Base-by-base conservation (phyloP, 306 rosid species). In the Lagenaria siceraria region DNA sequence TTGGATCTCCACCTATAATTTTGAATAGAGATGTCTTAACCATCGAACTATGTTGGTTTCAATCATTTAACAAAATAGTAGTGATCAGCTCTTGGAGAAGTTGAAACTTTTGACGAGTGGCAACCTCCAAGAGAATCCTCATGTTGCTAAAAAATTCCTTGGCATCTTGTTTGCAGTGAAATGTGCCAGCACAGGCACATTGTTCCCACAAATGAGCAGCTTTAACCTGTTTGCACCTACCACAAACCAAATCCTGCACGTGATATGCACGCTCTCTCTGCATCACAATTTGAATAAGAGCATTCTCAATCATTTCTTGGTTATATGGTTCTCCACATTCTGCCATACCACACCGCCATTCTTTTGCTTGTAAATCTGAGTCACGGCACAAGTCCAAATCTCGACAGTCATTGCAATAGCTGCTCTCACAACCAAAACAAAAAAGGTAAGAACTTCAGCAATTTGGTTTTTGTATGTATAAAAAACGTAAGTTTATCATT, bases 251-350 rank as follows among this genome's bases (percentile, higher is more conserved):
- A 82, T 92, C 98, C 75, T 90, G 98, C 78, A 91, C 61, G 79
- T 93, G 98, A 89, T 89, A 91, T 25, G 83, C 83, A 21, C 96
- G 90, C 78, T 91, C 96, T 82, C 98, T 86, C 84, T 93, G 97
- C 62, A 93, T 88, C 66, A 87, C 95, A 17, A 88, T 89, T 80
- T 90, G 97, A 80, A 95, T 90, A 51, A 87, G 87, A 59, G 87
- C 70, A 4, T 90, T 92, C 80, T 90, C 96, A 90, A 90, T 95
- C 77, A 87, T 85, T 81, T 88, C 95, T 4, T 87, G 85, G 81
- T 95, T 89, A 80, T 95, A 92, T 52, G 96, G 97, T 76, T 95
- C 96, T 56, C 92, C 96, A 51, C 98, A 95, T 77, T 90, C 97
- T 17, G 95, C 90, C 82, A 90, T 90, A 12, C 86, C 90, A 74